These are phyloP conservation scores for Fusarium chuoi DNA, from an alignment of 2,329 filamentous ascomycete genomes.

Conservation along the genomic window DNA sequence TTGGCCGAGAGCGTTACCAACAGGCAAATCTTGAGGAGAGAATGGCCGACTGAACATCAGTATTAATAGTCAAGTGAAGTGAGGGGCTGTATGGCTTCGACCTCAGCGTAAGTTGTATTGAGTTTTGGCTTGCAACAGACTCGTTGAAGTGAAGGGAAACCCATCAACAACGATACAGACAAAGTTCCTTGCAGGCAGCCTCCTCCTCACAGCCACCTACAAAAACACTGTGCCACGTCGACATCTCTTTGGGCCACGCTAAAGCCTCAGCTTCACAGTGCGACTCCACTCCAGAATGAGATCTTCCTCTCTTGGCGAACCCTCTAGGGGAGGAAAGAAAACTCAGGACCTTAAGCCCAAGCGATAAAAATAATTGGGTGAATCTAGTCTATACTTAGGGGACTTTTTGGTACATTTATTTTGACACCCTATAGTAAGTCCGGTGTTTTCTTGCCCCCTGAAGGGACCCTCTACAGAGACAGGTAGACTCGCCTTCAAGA, in stretches of 20 bases:
- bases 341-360: no score
- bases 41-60: not conserved
- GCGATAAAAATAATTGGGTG: no score
- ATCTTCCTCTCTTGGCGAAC: not conserved
- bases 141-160: not conserved
- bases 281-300: not conserved
- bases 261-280: slow-evolving; percentile 25
- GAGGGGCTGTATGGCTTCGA: not conserved
- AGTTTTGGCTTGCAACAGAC: not conserved
- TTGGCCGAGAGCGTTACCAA: not conserved
- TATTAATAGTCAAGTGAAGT: not conserved
- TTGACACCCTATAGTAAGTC: no score
- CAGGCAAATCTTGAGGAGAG: not conserved
- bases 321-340: no score
- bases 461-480: not conserved
- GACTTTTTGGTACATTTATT: no score
- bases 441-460: no score
- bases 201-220: not conserved
- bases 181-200: not conserved
- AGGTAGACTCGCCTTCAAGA: not conserved
- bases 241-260: not conserved
- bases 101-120: not conserved
- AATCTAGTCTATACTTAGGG: no score
- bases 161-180: not conserved
- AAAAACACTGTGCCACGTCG: slow-evolving; percentile 28